phyloP scores from a whole-genome alignment of 2,329 filamentous ascomycete species.

The Talaromyces sp. region DNA sequence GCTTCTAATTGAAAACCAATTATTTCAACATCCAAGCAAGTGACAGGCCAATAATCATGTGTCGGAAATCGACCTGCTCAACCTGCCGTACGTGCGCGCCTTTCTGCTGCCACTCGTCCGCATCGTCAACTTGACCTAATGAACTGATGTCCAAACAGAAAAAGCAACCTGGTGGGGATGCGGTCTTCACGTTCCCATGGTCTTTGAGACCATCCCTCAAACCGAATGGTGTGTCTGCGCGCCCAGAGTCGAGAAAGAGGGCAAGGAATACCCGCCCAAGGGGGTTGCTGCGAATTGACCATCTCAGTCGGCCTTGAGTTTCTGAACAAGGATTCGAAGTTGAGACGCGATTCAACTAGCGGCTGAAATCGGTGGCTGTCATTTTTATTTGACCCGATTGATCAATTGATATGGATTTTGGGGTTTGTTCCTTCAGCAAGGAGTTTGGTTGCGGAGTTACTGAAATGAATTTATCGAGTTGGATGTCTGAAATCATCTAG shows the following conservation, averaged over 20 bases:
- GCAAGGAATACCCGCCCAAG: slow-evolving; percentile 15
- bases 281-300: slow-evolving; percentile 12
- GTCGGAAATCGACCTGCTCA: slow-evolving; percentile 14
- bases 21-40: not conserved
- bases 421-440: not conserved
- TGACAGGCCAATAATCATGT: slow-evolving; percentile 8
- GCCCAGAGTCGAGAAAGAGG: slow-evolving; percentile 12
- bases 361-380: not conserved
- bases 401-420: not conserved
- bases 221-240: slow-evolving; percentile 13
- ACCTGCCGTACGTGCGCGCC: slow-evolving; percentile 15
- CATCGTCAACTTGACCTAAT: not conserved
- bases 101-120: not conserved
- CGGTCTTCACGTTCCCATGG: slow-evolving; percentile 15
- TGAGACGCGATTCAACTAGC: not conserved
- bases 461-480: not conserved
- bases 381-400: no score
- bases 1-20: not conserved
- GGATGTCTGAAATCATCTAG: not conserved
- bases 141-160: slow-evolving; percentile 3
- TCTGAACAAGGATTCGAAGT: not conserved
- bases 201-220: slow-evolving; percentile 13
- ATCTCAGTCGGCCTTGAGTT: not conserved
- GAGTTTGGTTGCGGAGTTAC: not conserved
- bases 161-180: slow-evolving; percentile 17